Evolutionary conservation across 2,329 filamentous ascomycete genomes (phyloP).

Genomic region (Alternaria brassicicola): DNA sequence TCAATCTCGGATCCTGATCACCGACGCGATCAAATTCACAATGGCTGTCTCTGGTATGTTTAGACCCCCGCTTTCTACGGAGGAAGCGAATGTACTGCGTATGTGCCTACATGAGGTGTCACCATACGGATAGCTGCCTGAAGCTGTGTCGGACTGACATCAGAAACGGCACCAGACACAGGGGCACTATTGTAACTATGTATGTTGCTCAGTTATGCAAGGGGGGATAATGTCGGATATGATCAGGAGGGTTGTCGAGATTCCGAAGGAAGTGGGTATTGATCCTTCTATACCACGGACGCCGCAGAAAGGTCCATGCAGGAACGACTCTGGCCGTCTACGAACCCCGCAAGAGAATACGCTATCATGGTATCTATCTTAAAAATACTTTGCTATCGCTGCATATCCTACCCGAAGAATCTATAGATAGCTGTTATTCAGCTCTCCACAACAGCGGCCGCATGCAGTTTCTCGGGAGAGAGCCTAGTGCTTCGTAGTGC

Average conservation of each 20-base stretch:
- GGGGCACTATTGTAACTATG: neutral
- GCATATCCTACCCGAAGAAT: neutral
- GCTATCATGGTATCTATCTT: neutral
- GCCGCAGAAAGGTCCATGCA: neutral
- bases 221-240: neutral
- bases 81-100: neutral
- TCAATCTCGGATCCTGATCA: neutral
- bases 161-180: neutral
- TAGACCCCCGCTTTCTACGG: neutral
- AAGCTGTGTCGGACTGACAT: neutral
- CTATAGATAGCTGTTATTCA: constrained; percentile 11
- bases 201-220: neutral
- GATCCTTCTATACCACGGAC: constrained; percentile 3
- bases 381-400: neutral
- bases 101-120: neutral
- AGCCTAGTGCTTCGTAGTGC: neutral
- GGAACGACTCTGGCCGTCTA: neutral
- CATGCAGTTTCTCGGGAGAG: constrained; percentile 11
- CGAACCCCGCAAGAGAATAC: neutral
- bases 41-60: neutral
- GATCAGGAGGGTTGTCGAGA: neutral
- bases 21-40: neutral
- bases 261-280: neutral
- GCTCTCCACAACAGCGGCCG: constrained; percentile 22
- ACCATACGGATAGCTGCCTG: constrained; percentile 1